Evolutionary conservation across 805 yeast species (phyloP), one percentile per base, ranked within the genome.

Genomic region (Candida ortonii): DNA sequence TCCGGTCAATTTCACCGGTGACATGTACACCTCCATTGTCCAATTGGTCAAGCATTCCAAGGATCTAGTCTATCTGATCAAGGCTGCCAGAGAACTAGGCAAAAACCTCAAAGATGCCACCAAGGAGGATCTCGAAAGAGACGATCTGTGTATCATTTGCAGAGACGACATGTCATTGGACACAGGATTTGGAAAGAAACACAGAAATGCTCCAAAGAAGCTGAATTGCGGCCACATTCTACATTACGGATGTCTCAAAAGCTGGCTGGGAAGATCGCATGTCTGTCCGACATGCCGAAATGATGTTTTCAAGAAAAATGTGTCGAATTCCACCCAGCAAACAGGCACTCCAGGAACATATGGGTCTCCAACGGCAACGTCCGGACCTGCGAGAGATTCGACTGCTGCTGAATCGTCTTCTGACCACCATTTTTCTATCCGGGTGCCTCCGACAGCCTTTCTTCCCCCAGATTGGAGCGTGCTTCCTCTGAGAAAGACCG

Each of bases 221-320:
- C 67, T 93, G 30, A 70, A 66, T 1, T 93, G 98, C 66, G 84
- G 86, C 16, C 98, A 93, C 59, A 80, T 86, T 30, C 68, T 90
- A 38, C 98, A 93, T 57, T 64, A 83, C 61, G 89, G 93, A 4
- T 93, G 98, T 58, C 69, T 93, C 43, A 84, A 86, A 52, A 81
- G 84, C 46, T 93, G 98, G 98, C 68, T 93, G 47, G 94, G 85
- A 53, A 73, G 95, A 45, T 86, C 96, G 0, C 90, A 82, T 47
- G 75, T 77, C n/a, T 93, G 98, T 64, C 98, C 98, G 2, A 77
- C 89, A 34, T 93, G 98, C 57, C 69, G 96, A 41, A 68, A 80
- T 19, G 74, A 78, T 8, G 94, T 87, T 2, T 70, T 77, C 43
- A 65, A 54, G 31, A 55, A 50, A 10, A 15, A 22, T n/a, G n/a